Base-by-base conservation (phyloP, 306 rosid species). In the Vigna hirtella region DNA sequence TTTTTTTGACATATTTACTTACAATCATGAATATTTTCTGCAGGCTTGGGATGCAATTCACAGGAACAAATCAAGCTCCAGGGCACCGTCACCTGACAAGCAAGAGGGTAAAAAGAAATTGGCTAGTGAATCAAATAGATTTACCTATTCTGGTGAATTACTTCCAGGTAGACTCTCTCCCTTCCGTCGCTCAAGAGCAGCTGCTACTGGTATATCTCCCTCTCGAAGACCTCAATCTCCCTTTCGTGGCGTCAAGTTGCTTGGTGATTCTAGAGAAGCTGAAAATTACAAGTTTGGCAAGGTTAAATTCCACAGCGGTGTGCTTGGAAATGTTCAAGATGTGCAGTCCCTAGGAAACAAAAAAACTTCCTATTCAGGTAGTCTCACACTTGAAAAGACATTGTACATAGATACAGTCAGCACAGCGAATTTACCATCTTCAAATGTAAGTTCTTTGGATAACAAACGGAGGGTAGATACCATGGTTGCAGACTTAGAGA, bases 401-500 rank as follows among this genome's bases (percentile, higher is more conserved):
- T 75, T 95, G 81, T 88, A 91, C 73, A 90, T 95, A 77, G 98
- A 92, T 82, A 80, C 89, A 69, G 87, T 77, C 1, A 88, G 90
- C 59, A 84, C 81, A 59, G 83, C 72, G 18, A 85, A 83, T 76
- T 43, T 45, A 36, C 51, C 86, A 28, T 74, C 57, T 71, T 77
- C 83, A 59, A 87, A 83, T 53, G 72, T 85, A 30, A 81, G 72
- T 75, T 83, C 65, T 76, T 73, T 76, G 42, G 81, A 79, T 78
- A 81, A 18, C 55, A 81, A 82, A 73, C 65, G 42, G 76, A 86
- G 64, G 55, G 59, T 53, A 2, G 78, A 85, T 57, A 57, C 81
- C 56, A 47, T 59, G 59, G 75, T 72, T 42, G 80, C 80, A 53
- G 81, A 85, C 11, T 64, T 78, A 49, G 51, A 78, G 56, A 87